Evolutionary conservation across 2,329 filamentous ascomycete genomes (phyloP).

Genomic region (Lecanicillium sp.): DNA sequence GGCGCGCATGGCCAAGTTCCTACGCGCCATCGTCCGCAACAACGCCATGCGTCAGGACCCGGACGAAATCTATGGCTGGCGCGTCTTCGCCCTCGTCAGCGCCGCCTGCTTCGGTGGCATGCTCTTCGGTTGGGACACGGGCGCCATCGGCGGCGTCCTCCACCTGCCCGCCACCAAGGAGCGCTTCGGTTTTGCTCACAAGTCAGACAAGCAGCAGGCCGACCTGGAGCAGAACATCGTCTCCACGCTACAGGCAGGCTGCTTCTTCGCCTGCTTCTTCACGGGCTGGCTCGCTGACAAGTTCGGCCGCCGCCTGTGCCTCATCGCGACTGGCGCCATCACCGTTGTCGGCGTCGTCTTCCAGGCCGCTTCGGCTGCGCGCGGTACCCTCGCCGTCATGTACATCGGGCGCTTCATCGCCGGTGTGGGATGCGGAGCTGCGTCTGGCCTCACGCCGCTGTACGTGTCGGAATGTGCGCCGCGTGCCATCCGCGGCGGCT

Average conservation of each 20-base stretch:
- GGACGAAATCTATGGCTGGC: slow-evolving; percentile 63
- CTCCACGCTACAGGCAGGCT: slow-evolving; percentile 64
- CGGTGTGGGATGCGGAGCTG: slow-evolving; percentile 45
- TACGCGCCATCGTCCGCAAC: slow-evolving; percentile 57
- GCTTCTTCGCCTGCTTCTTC: slow-evolving; percentile 57
- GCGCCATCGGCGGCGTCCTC: slow-evolving; percentile 62
- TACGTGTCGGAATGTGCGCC: slow-evolving; percentile 46
- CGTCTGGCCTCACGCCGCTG: slow-evolving; percentile 38
- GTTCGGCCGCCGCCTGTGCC: slow-evolving; percentile 47
- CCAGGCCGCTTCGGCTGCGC: slow-evolving; percentile 50
- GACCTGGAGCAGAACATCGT: slow-evolving; percentile 61
- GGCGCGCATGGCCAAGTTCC: slow-evolving; percentile 36
- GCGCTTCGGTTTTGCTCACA: slow-evolving; percentile 31
- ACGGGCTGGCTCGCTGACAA: slow-evolving; percentile 48
- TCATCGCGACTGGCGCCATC: slow-evolving; percentile 51
- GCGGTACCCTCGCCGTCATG: slow-evolving; percentile 54
- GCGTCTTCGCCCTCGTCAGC: slow-evolving; percentile 57
- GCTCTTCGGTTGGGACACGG: slow-evolving; percentile 49
- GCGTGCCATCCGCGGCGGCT: slow-evolving; percentile 43
- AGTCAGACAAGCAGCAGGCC: slow-evolving; percentile 29
- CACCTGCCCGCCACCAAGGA: slow-evolving; percentile 52
- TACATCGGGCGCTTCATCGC: slow-evolving; percentile 57
- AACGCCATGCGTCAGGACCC: slow-evolving; percentile 65
- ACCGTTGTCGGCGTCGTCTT: slow-evolving; percentile 58
- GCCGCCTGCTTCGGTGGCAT: slow-evolving; percentile 63